Percentiles rank a stretch among this genome's conserved stretches.
Evolutionary conservation across 179 eudicot genomes (phyloP).

Genomic region (Beta lomatogona): DNA sequence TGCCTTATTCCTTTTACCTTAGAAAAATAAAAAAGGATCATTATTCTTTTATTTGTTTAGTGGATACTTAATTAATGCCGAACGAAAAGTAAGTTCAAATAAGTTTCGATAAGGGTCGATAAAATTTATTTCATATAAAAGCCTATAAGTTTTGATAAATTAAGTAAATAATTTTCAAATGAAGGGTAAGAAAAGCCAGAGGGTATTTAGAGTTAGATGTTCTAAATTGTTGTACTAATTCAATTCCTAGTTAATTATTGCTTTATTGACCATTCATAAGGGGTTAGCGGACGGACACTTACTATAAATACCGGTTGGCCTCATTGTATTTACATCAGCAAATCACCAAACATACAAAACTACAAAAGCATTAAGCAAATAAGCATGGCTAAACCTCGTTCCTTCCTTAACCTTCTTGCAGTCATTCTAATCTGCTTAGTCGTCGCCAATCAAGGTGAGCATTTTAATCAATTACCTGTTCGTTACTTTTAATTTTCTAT

Average conservation of each 20-base stretch:
- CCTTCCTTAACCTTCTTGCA: not conserved
- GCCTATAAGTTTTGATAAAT: too few species aligned
- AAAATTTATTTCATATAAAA: too few species aligned
- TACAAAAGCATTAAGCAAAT: not conserved
- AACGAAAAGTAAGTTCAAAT: too few species aligned
- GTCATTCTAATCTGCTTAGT: constrained; percentile 5
- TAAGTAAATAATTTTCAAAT: too few species aligned
- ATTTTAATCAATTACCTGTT: not conserved
- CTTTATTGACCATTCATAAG: not conserved
- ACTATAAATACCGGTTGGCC: not conserved
- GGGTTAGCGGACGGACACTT: not conserved
- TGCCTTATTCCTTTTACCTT: too few species aligned
- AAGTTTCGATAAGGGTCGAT: too few species aligned
- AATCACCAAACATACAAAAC: not conserved
- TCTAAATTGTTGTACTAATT: not conserved
- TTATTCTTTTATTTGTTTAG: too few species aligned
- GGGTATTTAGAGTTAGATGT: not conserved
- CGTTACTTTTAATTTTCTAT: too few species aligned
- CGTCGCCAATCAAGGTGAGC: not conserved
- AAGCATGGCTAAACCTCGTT: constrained; percentile 16
- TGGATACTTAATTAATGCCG: too few species aligned
- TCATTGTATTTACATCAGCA: not conserved
- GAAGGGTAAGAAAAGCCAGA: too few species aligned
- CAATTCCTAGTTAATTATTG: too few species aligned
- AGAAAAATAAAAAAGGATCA: too few species aligned